Conservation (phyloP, 2,329 filamentous ascomycete genomes). For the Diplodia corticola region DNA sequence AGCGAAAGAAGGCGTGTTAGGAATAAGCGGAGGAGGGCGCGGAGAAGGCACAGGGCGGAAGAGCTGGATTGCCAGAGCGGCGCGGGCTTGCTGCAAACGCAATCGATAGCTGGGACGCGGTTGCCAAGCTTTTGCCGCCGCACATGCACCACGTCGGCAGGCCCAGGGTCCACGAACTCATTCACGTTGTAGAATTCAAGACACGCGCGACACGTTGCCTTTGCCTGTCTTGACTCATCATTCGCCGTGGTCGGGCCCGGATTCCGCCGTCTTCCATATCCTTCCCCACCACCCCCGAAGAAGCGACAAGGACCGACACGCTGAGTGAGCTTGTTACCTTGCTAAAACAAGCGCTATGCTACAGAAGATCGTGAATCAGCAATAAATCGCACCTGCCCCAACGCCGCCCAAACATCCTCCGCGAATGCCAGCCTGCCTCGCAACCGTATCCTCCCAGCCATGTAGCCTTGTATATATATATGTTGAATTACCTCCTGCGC, state of each 20-base stretch:
- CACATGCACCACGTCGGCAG: neutral
- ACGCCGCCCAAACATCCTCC: constrained; percentile 17
- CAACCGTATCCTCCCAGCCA: neutral
- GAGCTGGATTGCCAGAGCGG: neutral
- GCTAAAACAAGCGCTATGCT: constrained; percentile 9
- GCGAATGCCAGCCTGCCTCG: neutral
- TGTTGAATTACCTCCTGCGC: constrained; percentile 54
- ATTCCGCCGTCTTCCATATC: neutral
- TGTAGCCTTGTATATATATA: neutral
- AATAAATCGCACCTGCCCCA: neutral
- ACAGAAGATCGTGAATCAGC: constrained; percentile 8
- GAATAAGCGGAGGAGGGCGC: neutral
- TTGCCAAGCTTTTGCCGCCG: constrained; percentile 3
- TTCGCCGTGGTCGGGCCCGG: neutral
- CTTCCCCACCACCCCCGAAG: neutral
- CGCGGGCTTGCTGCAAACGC: constrained; percentile 1
- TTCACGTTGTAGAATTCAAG: neutral
- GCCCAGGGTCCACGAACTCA: constrained; percentile 6
- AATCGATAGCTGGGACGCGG: constrained; percentile 1
- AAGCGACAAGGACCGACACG: neutral
- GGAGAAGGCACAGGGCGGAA: neutral
- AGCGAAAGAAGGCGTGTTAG: neutral
- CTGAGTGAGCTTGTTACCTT: neutral
- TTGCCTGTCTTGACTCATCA: neutral
- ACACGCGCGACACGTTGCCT: neutral